A percentile compares a stretch with the other conserved stretches of the same genome.
Evolutionary conservation across 306 rosid genomes (phyloP).

Genomic region (Lathyrus oleraceus): DNA sequence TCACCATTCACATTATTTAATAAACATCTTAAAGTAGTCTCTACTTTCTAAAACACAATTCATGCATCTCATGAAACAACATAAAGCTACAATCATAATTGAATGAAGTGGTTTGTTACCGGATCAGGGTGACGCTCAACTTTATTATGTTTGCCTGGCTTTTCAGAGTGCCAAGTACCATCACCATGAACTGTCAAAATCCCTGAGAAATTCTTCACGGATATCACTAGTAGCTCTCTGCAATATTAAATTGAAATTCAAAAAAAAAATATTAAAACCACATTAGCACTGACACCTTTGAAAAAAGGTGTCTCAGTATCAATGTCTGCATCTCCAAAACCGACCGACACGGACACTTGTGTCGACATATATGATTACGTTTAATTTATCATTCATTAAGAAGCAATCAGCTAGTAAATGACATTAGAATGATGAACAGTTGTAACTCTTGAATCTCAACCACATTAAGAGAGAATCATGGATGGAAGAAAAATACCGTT

Average conservation of each 20-base stretch:
- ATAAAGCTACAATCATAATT: background rate
- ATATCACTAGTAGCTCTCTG: constrained; percentile 66
- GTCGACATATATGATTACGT: no score
- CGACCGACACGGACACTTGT: no score
- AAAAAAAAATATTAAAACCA: constrained; percentile 15
- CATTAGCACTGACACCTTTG: no score
- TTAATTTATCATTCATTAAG: background rate
- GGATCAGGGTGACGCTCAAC: constrained; percentile 64
- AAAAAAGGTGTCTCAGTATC: no score
- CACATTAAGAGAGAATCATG: background rate
- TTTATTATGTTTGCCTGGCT: constrained; percentile 48
- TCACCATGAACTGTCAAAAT: constrained; percentile 57
- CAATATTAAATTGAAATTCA: constrained; percentile 7
- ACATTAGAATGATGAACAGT: no score
- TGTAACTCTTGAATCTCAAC: background rate
- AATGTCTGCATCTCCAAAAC: no score
- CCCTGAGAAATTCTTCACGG: constrained; percentile 78
- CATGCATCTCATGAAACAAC: constrained; percentile 11
- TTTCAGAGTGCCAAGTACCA: constrained; percentile 72
- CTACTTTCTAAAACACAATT: background rate
- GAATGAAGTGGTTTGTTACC: constrained; percentile 45
- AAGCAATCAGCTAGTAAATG: background rate
- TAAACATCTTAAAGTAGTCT: constrained; percentile 16
- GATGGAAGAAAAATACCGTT: constrained; percentile 45
- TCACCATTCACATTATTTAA: background rate